Evolutionary conservation across 2,329 filamentous ascomycete genomes (phyloP).

Genomic region (Aspergillus fijiensis): DNA sequence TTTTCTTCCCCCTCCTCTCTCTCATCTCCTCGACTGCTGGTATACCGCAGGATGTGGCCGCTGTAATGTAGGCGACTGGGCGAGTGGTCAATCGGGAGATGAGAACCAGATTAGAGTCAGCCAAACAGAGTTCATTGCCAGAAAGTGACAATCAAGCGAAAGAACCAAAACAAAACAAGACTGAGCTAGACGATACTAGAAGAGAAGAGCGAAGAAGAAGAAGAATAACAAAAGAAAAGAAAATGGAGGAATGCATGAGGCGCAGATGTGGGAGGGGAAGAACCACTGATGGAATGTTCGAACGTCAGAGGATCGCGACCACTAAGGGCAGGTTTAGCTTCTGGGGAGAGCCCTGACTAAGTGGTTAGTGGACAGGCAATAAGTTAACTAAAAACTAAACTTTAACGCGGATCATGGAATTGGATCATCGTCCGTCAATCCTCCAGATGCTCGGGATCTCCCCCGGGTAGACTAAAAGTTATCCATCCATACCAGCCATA

Average conservation of each 20-base stretch:
- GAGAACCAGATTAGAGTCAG: neutral
- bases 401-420: conserved; percentile 16
- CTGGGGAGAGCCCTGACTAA: neutral
- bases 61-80: neutral
- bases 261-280: conserved; percentile 7
- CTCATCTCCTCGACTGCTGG: neutral
- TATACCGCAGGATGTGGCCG: neutral
- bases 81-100: neutral
- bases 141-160: neutral
- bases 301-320: conserved; percentile 15
- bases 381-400: conserved; percentile 10
- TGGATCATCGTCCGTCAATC: conserved; percentile 13
- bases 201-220: neutral
- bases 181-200: neutral
- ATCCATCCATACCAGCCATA: too few species aligned
- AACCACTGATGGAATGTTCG: conserved; percentile 18
- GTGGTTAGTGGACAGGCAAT: neutral
- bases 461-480: conserved; percentile 4
- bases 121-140: too few species aligned
- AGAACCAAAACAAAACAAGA: neutral
- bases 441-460: conserved; percentile 16
- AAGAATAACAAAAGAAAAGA: neutral
- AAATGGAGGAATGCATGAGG: conserved; percentile 13
- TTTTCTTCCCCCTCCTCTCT: neutral
- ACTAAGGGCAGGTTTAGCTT: conserved; percentile 4